phyloP scores from a whole-genome alignment of 306 rosid genomes.

The Trifolium fragiferum region DNA sequence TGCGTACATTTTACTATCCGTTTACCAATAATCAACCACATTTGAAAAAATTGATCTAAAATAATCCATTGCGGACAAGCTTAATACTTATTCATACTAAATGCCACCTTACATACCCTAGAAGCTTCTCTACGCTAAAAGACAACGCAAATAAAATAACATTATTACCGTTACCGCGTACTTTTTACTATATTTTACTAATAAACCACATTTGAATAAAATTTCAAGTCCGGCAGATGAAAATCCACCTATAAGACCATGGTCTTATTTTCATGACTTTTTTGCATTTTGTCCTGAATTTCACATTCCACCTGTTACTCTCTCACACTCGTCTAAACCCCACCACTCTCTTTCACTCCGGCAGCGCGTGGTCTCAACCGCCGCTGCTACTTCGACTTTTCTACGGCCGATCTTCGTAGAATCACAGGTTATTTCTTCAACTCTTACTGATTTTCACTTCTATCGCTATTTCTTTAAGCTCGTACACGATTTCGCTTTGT shows the following conservation, averaged over 20 bases:
- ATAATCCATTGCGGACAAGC: no score
- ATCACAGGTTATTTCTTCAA: slow-evolving; percentile 31
- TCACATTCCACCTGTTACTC: not conserved
- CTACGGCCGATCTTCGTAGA: not conserved
- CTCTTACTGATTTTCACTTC: not conserved
- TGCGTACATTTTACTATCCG: not conserved
- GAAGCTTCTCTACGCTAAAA: no score
- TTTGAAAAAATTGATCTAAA: not conserved
- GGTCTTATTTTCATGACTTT: not conserved
- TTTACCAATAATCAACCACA: not conserved
- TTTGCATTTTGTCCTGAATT: not conserved
- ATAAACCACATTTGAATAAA: not conserved
- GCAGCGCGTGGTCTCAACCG: slow-evolving; percentile 33
- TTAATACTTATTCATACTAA: no score
- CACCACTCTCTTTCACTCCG: not conserved
- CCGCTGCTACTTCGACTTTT: not conserved
- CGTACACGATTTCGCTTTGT: not conserved
- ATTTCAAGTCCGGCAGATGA: slow-evolving; percentile 37
- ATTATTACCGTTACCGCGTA: no score
- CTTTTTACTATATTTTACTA: not conserved
- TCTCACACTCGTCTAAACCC: slow-evolving; percentile 1
- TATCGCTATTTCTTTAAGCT: not conserved
- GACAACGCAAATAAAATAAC: no score
- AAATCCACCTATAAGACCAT: not conserved
- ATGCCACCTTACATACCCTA: no score